Evolutionary conservation across 345 rosid genomes (phyloP).

Genomic region (Arabis alpina): DNA sequence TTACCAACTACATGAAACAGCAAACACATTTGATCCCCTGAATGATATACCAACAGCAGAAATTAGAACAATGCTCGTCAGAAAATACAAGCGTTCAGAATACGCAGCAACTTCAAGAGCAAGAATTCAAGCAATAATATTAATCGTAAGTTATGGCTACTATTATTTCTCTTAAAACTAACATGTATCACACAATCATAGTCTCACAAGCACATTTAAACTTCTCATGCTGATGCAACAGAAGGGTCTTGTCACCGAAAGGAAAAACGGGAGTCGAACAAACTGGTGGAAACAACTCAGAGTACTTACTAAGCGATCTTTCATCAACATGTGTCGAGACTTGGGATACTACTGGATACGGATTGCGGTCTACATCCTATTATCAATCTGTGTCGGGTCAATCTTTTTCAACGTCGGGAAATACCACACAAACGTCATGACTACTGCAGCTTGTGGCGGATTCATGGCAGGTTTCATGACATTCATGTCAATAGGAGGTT

Average conservation of each 20-base stretch:
- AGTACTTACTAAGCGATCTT: slow-evolving; percentile 67
- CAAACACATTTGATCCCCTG: slow-evolving; percentile 67
- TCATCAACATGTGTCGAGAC: slow-evolving; percentile 81
- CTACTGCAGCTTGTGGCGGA: slow-evolving; percentile 68
- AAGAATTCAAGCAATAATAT: slow-evolving; percentile 58
- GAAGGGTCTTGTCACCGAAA: slow-evolving; percentile 44
- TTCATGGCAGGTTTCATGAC: slow-evolving; percentile 84
- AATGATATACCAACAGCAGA: slow-evolving; percentile 64
- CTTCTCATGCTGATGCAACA: slow-evolving; percentile 38
- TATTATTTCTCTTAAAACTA: slow-evolving; percentile 4
- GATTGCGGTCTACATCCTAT: slow-evolving; percentile 67
- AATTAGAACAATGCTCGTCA: slow-evolving; percentile 65
- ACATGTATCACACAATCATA: slow-evolving; percentile 10
- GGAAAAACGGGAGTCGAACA: slow-evolving; percentile 48
- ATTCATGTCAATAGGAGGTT: slow-evolving; percentile 86
- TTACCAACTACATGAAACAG: slow-evolving; percentile 49
- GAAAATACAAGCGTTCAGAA: slow-evolving; percentile 64
- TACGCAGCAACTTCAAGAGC: slow-evolving; percentile 54
- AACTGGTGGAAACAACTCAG: slow-evolving; percentile 70
- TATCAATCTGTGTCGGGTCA: slow-evolving; percentile 73
- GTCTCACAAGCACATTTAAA: background rate
- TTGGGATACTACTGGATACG: slow-evolving; percentile 86
- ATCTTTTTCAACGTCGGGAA: slow-evolving; percentile 61
- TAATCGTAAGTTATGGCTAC: slow-evolving; percentile 55
- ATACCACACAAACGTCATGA: slow-evolving; percentile 63